A percentile compares a stretch with the other conserved stretches of the same genome.
Conservation (phyloP, 2,329 filamentous ascomycete genomes). For the Trichocomaceae sp. region DNA sequence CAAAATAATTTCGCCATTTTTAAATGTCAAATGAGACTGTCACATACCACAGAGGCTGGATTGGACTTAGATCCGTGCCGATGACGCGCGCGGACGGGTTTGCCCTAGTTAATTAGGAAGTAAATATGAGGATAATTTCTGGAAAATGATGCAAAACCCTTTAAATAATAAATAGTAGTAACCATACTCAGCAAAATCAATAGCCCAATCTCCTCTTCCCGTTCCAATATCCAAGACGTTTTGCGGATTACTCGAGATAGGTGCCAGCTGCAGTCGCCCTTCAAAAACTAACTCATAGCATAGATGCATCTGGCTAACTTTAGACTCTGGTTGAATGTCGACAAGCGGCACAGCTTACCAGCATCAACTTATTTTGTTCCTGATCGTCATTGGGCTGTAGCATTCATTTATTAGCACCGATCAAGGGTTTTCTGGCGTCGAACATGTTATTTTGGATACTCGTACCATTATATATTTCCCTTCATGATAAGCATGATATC, state of each 20-base stretch:
- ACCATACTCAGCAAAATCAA: slow-evolving; percentile 13
- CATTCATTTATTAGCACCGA: background rate
- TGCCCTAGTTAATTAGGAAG: background rate
- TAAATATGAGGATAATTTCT: no score
- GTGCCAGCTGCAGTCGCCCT: slow-evolving; percentile 14
- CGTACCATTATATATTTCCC: slow-evolving; percentile 17
- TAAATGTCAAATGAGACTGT: no score
- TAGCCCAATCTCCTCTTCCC: slow-evolving; percentile 15
- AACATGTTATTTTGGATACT: background rate
- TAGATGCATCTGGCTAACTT: slow-evolving; percentile 10
- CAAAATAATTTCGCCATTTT: no score
- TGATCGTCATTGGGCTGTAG: slow-evolving; percentile 15
- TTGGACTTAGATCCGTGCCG: slow-evolving; percentile 16
- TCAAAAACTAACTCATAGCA: slow-evolving; percentile 14
- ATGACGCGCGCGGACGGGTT: slow-evolving; percentile 10
- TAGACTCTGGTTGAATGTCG: background rate
- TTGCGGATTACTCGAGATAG: slow-evolving; percentile 11
- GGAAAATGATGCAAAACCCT: background rate
- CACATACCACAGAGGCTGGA: slow-evolving; percentile 15
- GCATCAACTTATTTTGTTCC: slow-evolving; percentile 15
- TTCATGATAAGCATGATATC: slow-evolving; percentile 16
- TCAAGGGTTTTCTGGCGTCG: background rate
- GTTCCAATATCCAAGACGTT: slow-evolving; percentile 15
- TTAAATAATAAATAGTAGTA: background rate
- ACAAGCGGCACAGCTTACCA: slow-evolving; percentile 6